These are phyloP conservation scores for Boletus rubescentipes DNA, from an alignment of 768 basidiomycete genomes.

Conservation along the genomic window DNA sequence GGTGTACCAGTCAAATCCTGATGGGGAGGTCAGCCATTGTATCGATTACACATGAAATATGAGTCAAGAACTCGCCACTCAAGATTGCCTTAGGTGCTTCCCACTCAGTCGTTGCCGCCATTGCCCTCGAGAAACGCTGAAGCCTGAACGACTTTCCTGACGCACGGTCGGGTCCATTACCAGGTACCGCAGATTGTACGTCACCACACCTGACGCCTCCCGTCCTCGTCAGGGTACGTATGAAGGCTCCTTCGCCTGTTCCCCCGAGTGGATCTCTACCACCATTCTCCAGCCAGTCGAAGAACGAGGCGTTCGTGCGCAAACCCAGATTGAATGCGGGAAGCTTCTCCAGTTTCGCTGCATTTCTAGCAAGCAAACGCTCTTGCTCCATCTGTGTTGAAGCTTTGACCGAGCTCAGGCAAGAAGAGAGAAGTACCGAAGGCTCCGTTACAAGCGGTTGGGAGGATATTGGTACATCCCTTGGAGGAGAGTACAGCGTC, in stretches of 20 bases:
- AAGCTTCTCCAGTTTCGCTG: conserved; percentile 13
- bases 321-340: conserved; percentile 77
- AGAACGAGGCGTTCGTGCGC: conserved; percentile 51
- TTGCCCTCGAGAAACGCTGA: conserved; percentile 71
- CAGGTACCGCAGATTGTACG: neutral
- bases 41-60: neutral
- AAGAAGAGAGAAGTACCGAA: neutral
- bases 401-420: neutral
- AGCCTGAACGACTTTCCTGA: conserved; percentile 49
- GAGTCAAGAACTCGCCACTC: conserved; percentile 40
- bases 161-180: neutral
- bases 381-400: neutral
- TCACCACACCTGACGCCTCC: neutral
- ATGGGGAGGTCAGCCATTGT: neutral
- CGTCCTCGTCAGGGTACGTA: neutral
- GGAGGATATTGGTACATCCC: neutral
- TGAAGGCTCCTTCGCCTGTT: conserved; percentile 21
- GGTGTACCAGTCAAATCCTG: conserved; percentile 60
- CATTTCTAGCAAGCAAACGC: neutral
- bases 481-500: neutral
- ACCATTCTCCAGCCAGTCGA: conserved; percentile 72
- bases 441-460: neutral
- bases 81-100: conserved; percentile 61
- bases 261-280: conserved; percentile 32
- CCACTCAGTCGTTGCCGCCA: conserved; percentile 73